Base-by-base conservation (phyloP, 257 asterid genomes). In the Nicotiana obtusifolia region DNA sequence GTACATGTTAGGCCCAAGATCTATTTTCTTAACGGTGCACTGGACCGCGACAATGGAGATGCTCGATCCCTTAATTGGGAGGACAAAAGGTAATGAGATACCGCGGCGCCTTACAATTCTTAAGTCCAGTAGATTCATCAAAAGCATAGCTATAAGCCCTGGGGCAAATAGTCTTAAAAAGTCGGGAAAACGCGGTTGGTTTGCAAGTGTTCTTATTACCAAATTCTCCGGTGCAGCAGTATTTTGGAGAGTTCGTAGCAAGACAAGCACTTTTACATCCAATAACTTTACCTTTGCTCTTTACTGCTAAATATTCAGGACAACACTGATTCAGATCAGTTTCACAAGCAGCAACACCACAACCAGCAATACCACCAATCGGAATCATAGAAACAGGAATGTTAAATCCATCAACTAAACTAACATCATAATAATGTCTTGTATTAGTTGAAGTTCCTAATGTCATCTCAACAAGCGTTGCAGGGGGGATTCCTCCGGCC, bases 401-500 rank as follows among this genome's bases (percentile, higher is more conserved):
- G 80, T 94, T 94, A 84, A 90, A 93, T 0, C 98, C 97, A 68
- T 94, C 96, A 13, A 94, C 97, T 59, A 94, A 85, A 82, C 97
- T 94, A 73, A 93, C 97, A 79, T 93, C 98, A 81, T 91, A 93
- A 87, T 87, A 94, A 71, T 94, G 97, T 59, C 66, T 30, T 17
- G 89, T 87, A 24, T 91, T 88, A 20, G 81, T 57, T 7, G 20
- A 4, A 2, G 93, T 93, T 10, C 97, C 97, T 0, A 94, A 85
- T 0, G 98, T 94, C 97, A 94, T 93, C 82, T 94, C 95, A 0
- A 93, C 91, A 2, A 94, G 31, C 0, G 97, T 93, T 3, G 94
- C 97, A 0, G 98, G 97, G 0, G 97, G 93, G 65, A 66, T 49
- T 1, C 95, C 98, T 0, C 92, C 93, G 4, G 28, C 9, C 1